Percentiles rank a stretch among this genome's conserved stretches.
Evolutionary conservation across 106 monocot genomes (phyloP).

Genomic region (Triglochin maritima): DNA sequence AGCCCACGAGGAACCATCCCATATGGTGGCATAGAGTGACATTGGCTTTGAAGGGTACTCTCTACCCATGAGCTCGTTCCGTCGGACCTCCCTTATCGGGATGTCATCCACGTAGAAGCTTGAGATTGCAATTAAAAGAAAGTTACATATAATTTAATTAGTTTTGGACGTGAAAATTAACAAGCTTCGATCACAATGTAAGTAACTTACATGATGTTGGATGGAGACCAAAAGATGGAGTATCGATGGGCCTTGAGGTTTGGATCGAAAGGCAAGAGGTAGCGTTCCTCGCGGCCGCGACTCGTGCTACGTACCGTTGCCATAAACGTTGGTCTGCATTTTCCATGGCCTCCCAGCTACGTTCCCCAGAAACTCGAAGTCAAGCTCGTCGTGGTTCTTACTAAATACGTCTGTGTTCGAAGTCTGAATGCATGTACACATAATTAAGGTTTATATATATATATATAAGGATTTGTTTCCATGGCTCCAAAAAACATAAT

Average conservation of each 20-base stretch:
- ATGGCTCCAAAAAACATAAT: too few species aligned
- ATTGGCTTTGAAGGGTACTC: slow-evolving; percentile 90
- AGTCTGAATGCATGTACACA: slow-evolving; percentile 22
- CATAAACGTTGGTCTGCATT: slow-evolving; percentile 84
- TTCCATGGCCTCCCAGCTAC: slow-evolving; percentile 60
- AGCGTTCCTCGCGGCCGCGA: slow-evolving; percentile 82
- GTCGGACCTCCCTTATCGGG: slow-evolving; percentile 58
- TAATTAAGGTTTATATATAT: too few species aligned
- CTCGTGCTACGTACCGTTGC: slow-evolving; percentile 83
- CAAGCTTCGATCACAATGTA: too few species aligned
- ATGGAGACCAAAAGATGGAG: slow-evolving; percentile 65
- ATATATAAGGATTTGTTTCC: too few species aligned
- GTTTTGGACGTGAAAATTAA: neutral
- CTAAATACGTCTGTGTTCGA: slow-evolving; percentile 74
- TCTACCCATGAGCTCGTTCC: slow-evolving; percentile 36
- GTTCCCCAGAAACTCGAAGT: slow-evolving; percentile 96
- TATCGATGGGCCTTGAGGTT: slow-evolving; percentile 69
- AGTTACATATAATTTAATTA: neutral
- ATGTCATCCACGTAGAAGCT: slow-evolving; percentile 82
- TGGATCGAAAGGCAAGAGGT: slow-evolving; percentile 66
- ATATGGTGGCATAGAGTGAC: slow-evolving; percentile 91
- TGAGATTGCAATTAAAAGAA: neutral
- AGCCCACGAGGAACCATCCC: slow-evolving; percentile 91
- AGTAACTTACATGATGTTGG: slow-evolving; percentile 41
- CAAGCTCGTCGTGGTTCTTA: slow-evolving; percentile 85